A percentile compares a stretch with the other conserved stretches of the same genome.
phyloP scores from a whole-genome alignment of 2,329 filamentous ascomycete genomes.

The Bipolaris sorokiniana region DNA sequence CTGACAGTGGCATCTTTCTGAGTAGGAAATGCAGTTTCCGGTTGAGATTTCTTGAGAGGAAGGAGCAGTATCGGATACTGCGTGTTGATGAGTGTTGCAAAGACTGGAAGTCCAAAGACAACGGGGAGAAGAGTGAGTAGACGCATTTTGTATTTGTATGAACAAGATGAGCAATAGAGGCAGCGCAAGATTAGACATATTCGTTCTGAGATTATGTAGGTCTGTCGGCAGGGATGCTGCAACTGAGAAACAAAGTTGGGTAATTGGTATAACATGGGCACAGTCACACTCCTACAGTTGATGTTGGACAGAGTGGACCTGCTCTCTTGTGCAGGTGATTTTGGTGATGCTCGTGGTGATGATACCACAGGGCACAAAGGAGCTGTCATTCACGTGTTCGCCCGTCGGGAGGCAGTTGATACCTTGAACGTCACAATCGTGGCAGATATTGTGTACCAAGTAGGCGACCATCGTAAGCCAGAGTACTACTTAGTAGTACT shows the following conservation, averaged over 20 bases:
- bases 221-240: too few relatives aligned
- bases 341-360: background rate
- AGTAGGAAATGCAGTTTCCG: conserved; percentile 33
- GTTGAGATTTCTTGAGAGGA: conserved; percentile 32
- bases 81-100: conserved; percentile 23
- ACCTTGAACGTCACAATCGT: too few relatives aligned
- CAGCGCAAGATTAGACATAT: background rate
- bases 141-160: conserved; percentile 31
- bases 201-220: background rate
- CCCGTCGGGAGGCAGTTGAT: background rate
- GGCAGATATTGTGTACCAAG: background rate
- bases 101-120: conserved; percentile 21
- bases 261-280: background rate
- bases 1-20: conserved; percentile 29
- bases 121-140: conserved; percentile 23
- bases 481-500: too few relatives aligned
- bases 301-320: too few relatives aligned
- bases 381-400: conserved; percentile 21
- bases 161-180: background rate
- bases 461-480: too few relatives aligned
- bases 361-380: background rate
- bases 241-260: background rate
- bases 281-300: background rate
- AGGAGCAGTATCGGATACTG: conserved; percentile 45
- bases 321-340: background rate